These are phyloP conservation scores for Elaeagnus macrophylla DNA, from an alignment of 306 rosid species.

Conservation along the genomic window DNA sequence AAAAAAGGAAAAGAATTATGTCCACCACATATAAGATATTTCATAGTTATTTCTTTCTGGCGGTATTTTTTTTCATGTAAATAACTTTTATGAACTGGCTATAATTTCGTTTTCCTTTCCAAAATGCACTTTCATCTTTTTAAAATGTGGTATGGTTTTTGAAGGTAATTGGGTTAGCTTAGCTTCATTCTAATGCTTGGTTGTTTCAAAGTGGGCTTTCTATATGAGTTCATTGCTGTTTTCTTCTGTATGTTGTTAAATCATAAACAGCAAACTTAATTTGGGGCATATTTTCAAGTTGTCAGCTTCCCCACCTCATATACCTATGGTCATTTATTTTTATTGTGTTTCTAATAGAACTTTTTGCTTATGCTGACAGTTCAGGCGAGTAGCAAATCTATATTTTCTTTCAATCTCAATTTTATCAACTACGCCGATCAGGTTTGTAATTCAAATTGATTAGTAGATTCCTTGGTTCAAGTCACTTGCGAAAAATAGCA, in stretches of 20 bases:
- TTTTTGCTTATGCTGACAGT: slow-evolving; percentile 57
- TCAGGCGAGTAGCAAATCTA: slow-evolving; percentile 97
- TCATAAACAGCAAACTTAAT: neutral
- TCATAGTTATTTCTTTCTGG: no score
- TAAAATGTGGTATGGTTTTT: no score
- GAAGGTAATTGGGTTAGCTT: no score
- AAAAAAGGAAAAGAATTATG: no score
- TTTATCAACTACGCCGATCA: slow-evolving; percentile 84
- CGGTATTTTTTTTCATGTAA: no score
- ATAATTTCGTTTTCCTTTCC: no score
- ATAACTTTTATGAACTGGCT: no score
- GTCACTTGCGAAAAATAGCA: no score
- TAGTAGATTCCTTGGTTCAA: neutral
- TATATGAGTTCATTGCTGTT: neutral
- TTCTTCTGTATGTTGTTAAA: neutral
- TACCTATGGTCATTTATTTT: slow-evolving; percentile 17
- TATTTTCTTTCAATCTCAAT: slow-evolving; percentile 92
- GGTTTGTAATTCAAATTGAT: slow-evolving; percentile 32
- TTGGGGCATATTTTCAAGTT: slow-evolving; percentile 1
- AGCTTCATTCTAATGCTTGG: neutral
- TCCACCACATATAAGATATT: no score
- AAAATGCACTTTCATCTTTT: no score
- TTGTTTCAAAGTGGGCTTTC: neutral
- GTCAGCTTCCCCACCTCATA: slow-evolving; percentile 10
- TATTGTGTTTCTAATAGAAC: slow-evolving; percentile 32